Conservation (phyloP, 805 yeast species). For the Ogataea wickerhamii region DNA sequence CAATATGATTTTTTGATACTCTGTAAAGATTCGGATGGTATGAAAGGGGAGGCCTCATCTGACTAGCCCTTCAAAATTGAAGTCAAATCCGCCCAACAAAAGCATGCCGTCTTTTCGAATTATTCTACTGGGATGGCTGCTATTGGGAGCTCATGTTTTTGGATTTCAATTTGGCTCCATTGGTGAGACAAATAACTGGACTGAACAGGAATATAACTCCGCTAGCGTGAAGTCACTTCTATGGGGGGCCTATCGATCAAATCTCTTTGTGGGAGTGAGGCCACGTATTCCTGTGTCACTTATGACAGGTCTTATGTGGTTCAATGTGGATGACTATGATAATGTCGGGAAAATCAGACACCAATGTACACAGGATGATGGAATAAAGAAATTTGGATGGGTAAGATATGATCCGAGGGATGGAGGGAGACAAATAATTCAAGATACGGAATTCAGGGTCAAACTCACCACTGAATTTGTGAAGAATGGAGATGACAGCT, state of each 20-base stretch:
- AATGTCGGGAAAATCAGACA: conserved; percentile 64
- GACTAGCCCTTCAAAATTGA: too few species aligned
- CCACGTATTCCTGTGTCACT: conserved; percentile 78
- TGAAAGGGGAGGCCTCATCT: too few species aligned
- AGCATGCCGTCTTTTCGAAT: too few species aligned
- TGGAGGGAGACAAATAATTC: conserved; percentile 79
- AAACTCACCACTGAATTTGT: conserved; percentile 69
- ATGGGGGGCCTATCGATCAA: conserved; percentile 95
- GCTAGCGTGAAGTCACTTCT: conserved; percentile 49
- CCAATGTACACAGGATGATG: conserved; percentile 68
- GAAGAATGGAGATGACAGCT: conserved; percentile 69
- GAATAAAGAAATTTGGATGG: conserved; percentile 79
- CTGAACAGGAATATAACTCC: conserved; percentile 26
- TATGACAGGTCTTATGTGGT: conserved; percentile 85
- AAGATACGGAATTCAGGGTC: conserved; percentile 62
- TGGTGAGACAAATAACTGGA: background rate
- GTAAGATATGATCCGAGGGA: conserved; percentile 76
- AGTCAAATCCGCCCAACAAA: too few species aligned
- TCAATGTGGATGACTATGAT: conserved; percentile 53
- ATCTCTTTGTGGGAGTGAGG: conserved; percentile 78
- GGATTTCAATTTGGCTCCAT: background rate
- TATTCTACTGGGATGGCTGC: background rate
- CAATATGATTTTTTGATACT: too few species aligned
- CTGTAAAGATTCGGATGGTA: too few species aligned
- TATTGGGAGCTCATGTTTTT: background rate